Percentiles rank a stretch among this genome's conserved stretches.
These are phyloP conservation scores for Aspergillus sp. DNA, from an alignment of 2,329 filamentous ascomycete genomes.

Conservation along the genomic window DNA sequence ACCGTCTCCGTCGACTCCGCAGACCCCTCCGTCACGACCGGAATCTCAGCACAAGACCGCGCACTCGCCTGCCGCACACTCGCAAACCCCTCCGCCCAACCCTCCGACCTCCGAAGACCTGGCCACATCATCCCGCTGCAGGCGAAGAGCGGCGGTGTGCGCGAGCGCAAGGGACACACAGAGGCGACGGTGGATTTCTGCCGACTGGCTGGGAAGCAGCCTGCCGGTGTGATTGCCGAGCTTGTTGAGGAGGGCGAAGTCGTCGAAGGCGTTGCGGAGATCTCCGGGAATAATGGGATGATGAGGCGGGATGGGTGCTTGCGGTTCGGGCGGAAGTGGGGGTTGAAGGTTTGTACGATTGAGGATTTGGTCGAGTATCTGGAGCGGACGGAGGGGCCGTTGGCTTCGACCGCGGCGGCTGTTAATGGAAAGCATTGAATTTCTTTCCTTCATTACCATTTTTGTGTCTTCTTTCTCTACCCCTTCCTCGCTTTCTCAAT, in stretches of 20 bases:
- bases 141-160: conserved; percentile 77
- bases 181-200: conserved; percentile 94
- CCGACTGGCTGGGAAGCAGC: conserved; percentile 75
- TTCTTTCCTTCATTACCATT: background rate
- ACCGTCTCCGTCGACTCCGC: conserved; percentile 84
- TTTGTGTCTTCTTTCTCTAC: conserved; percentile 12
- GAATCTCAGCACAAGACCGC: conserved; percentile 88
- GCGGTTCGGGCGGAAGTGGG: conserved; percentile 84
- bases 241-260: conserved; percentile 83
- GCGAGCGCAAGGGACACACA: conserved; percentile 81
- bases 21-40: conserved; percentile 76
- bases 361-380: conserved; percentile 83
- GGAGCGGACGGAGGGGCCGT: conserved; percentile 69
- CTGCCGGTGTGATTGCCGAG: conserved; percentile 84
- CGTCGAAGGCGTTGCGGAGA: conserved; percentile 69
- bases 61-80: conserved; percentile 79
- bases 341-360: conserved; percentile 92
- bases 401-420: conserved; percentile 22
- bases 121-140: conserved; percentile 89
- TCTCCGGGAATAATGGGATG: conserved; percentile 75
- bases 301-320: conserved; percentile 87
- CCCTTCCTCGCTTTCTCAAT: background rate
- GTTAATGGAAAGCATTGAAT: conserved; percentile 43
- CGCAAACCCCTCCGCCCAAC: conserved; percentile 65
- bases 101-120: conserved; percentile 73